Conservation (phyloP, 2,329 filamentous ascomycete species). For the Gyromitra esculenta region DNA sequence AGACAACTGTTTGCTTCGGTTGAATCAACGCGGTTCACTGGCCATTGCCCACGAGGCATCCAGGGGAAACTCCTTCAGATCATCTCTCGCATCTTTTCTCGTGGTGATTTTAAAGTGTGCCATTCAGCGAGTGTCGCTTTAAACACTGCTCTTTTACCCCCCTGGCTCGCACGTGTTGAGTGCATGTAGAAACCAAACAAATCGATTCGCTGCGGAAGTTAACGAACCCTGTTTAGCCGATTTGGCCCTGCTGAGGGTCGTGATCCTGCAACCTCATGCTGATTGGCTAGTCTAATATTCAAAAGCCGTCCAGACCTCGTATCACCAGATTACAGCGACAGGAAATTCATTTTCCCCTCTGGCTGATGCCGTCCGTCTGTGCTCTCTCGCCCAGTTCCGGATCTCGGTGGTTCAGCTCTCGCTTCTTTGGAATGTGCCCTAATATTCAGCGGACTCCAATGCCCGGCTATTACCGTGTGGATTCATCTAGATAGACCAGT, state of each 20-base stretch:
- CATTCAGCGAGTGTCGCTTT: neutral
- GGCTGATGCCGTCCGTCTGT: neutral
- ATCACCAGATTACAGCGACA: neutral
- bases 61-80: neutral
- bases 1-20: neutral
- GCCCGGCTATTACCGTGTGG: neutral
- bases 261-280: neutral
- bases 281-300: neutral
- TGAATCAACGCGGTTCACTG: neutral
- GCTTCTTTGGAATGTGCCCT: neutral
- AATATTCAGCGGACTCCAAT: neutral
- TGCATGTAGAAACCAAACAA: neutral
- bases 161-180: neutral
- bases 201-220: neutral
- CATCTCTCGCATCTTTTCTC: neutral
- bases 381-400: neutral
- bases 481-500: neutral
- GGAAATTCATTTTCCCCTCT: neutral
- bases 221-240: neutral
- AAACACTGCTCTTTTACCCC: neutral
- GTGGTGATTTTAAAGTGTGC: conserved; percentile 2
- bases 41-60: neutral
- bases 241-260: neutral
- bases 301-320: neutral
- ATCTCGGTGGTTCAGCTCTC: neutral